Conservation (phyloP, 1,284 basidiomycete genomes). For the Ustilago shanxiensis region DNA sequence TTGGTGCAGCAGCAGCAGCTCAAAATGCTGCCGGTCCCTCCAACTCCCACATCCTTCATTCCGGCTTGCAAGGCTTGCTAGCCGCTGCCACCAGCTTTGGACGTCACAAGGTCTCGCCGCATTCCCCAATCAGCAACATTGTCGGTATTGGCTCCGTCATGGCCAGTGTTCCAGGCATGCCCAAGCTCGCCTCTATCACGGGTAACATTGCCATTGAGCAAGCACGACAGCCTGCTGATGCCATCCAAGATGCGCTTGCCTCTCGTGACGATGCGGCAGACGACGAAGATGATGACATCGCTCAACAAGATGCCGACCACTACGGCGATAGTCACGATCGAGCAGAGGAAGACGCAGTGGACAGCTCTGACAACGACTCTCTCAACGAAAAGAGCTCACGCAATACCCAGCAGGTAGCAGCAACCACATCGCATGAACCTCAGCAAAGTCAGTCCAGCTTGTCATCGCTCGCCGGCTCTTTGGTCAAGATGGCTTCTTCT, state of each 20-base stretch:
- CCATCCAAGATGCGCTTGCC: slow-evolving; percentile 38
- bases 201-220: slow-evolving; percentile 91
- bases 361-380: slow-evolving; percentile 47
- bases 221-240: slow-evolving; percentile 74
- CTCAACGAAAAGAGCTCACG: slow-evolving; percentile 18
- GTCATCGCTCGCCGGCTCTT: slow-evolving; percentile 25
- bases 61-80: slow-evolving; percentile 59
- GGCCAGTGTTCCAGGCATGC: slow-evolving; percentile 83
- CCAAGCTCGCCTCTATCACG: slow-evolving; percentile 78
- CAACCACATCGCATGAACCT: slow-evolving; percentile 9
- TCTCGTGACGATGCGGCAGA: slow-evolving; percentile 65
- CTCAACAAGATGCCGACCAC: slow-evolving; percentile 13
- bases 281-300: slow-evolving; percentile 70
- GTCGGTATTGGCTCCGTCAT: slow-evolving; percentile 88
- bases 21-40: slow-evolving; percentile 30
- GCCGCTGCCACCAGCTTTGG: slow-evolving; percentile 47
- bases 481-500: slow-evolving; percentile 36
- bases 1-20: slow-evolving; percentile 20
- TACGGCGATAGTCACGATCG: slow-evolving; percentile 21
- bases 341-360: slow-evolving; percentile 38
- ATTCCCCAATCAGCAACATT: slow-evolving; percentile 76
- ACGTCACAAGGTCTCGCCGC: slow-evolving; percentile 52
- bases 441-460: slow-evolving; percentile 17
- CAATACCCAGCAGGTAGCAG: not conserved
- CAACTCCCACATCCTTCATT: slow-evolving; percentile 33